Evolutionary conservation across 1,284 basidiomycete genomes (phyloP), one percentile per base, ranked within the genome.

Genomic region (Gomphus bonarii): DNA sequence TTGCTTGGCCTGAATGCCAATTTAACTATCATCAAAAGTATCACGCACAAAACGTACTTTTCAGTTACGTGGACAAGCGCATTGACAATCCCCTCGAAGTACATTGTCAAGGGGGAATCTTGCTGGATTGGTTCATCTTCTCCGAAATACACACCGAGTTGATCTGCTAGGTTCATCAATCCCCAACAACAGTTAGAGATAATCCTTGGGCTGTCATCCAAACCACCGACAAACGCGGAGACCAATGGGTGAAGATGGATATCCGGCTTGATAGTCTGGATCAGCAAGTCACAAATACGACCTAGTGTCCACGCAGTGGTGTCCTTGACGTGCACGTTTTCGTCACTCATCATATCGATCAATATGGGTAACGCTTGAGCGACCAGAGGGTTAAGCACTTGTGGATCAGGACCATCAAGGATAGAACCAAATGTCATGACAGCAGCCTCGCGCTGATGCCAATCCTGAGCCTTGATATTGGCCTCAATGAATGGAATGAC

Each of bases 401-500:
- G 73, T 35, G 91, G 88, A 67, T 97, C 91, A 11, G 95, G 95
- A 2, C 97, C 95, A 62, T 98, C 95, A 55, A 99, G 81, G 66
- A 99, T 98, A 2, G 91, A 95, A 56, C 95, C 95, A 67, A 99
- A 99, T 46, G 94, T 87, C 93, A 98, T 98, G 62, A 98, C 87
- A 20, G 95, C 95, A 0, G 95, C 95, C 70, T 99, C 95, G 55
- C 97, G 91, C 57, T 85, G 77, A 67, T 92, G 91, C 95, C 97
- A 99, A 68, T 98, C 92, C 53, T 81, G 77, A 35, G 82, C 75
- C 67, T 91, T 91, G 78, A 99, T 97, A 74, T 98, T 88, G 30
- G 83, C 84, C 72, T 99, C 97, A 65, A 99, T 97, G 77, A 98
- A 99, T 3, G 97, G 95, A 60, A 99, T 94, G 56, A 97, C 91